phyloP scores from a whole-genome alignment of 176 grass and related monocot species.

The Eleusine indica region DNA sequence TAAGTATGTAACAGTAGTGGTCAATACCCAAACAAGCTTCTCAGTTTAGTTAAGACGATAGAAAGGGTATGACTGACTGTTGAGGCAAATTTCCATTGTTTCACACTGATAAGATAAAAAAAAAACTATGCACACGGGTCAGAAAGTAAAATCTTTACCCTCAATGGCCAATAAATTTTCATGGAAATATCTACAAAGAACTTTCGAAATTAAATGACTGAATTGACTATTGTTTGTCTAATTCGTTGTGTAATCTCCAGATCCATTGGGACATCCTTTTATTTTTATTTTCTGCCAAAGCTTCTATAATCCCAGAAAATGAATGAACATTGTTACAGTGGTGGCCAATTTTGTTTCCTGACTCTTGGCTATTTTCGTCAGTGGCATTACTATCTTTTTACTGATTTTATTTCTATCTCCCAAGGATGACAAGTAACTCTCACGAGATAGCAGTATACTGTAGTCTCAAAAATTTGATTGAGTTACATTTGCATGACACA shows the following conservation, averaged over 20 bases:
- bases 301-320: no score
- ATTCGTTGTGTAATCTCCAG: background rate
- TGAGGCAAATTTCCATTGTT: constrained; percentile 1
- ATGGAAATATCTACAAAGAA: constrained; percentile 18
- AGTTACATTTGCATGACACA: background rate
- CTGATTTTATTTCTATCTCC: no score
- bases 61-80: background rate
- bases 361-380: no score
- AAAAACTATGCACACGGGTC: background rate
- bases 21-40: constrained; percentile 12
- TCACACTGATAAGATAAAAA: background rate
- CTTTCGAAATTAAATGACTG: background rate
- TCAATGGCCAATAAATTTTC: background rate
- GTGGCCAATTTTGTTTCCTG: no score
- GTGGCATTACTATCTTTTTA: no score
- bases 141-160: background rate
- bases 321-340: no score
- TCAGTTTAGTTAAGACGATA: background rate
- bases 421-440: background rate
- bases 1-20: background rate
- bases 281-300: no score
- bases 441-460: background rate
- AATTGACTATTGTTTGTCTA: background rate
- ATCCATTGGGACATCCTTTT: no score
- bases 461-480: background rate